These are phyloP conservation scores for Vickermania ingenoplastis DNA, from an alignment of 208 protist species.

Conservation along the genomic window DNA sequence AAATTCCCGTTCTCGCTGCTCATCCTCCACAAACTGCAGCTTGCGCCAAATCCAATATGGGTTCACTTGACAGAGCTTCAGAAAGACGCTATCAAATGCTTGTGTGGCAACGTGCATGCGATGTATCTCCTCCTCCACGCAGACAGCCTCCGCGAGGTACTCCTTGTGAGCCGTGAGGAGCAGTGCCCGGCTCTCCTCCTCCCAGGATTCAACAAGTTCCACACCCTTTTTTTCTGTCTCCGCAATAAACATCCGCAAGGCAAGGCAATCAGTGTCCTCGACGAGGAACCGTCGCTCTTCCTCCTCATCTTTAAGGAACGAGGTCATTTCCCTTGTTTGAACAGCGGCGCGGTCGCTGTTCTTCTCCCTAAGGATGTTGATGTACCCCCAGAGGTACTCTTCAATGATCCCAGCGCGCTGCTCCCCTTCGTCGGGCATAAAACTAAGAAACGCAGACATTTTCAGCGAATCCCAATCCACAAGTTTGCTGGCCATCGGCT, in stretches of 20 bases:
- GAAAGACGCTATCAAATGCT: slow-evolving; percentile 31
- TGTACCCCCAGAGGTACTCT: slow-evolving; percentile 26
- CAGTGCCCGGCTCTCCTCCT: slow-evolving; percentile 3
- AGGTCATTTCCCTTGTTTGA: not conserved
- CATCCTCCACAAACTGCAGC: slow-evolving; percentile 5
- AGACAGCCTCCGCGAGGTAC: slow-evolving; percentile 1
- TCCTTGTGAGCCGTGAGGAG: not conserved
- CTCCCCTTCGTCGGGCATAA: slow-evolving; percentile 14
- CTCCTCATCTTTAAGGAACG: slow-evolving; percentile 25
- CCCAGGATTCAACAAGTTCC: slow-evolving; percentile 6
- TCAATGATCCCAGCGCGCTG: slow-evolving; percentile 30
- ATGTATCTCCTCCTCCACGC: slow-evolving; percentile 7
- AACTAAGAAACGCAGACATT: slow-evolving; percentile 11
- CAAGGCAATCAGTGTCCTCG: slow-evolving; percentile 21
- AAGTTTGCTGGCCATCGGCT: slow-evolving; percentile 5
- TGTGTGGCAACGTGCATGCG: slow-evolving; percentile 13
- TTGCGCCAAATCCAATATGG: slow-evolving; percentile 27
- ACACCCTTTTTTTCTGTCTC: slow-evolving; percentile 4
- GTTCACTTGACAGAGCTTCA: slow-evolving; percentile 27
- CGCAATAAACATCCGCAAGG: slow-evolving; percentile 16
- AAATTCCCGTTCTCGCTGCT: not conserved
- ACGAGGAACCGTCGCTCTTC: slow-evolving; percentile 49
- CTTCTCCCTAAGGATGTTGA: slow-evolving; percentile 8
- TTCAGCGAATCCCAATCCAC: slow-evolving; percentile 23
- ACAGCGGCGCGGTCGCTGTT: slow-evolving; percentile 6